A percentile compares a stretch with the other conserved stretches of the same genome.
Evolutionary conservation across 768 basidiomycete genomes (phyloP).

Genomic region (Pulveroboletus sp.): DNA sequence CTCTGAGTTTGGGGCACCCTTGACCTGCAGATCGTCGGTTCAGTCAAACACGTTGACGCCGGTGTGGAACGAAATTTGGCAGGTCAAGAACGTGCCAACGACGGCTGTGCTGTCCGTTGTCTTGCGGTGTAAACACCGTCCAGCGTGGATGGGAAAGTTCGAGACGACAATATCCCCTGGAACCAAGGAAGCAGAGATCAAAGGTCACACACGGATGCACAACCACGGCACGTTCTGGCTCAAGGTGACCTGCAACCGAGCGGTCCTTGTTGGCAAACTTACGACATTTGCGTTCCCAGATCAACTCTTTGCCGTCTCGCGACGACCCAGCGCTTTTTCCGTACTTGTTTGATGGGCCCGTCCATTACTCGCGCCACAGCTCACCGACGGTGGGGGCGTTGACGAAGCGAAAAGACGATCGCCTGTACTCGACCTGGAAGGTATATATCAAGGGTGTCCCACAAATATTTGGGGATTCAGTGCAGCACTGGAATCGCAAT

Average conservation of each 20-base stretch:
- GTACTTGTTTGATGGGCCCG: constrained; percentile 70
- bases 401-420: constrained; percentile 54
- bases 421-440: constrained; percentile 80
- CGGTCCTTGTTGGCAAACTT: neutral
- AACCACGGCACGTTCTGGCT: constrained; percentile 63
- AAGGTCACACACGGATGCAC: constrained; percentile 45
- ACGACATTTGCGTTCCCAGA: constrained; percentile 27
- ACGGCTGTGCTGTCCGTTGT: constrained; percentile 56
- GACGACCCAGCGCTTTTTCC: constrained; percentile 38
- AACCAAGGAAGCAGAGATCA: constrained; percentile 60
- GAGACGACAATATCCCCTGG: constrained; percentile 50
- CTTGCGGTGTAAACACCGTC: constrained; percentile 67
- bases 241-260: constrained; percentile 38
- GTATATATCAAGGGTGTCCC: constrained; percentile 56
- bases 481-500: constrained; percentile 62
- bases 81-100: constrained; percentile 64
- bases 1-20: neutral
- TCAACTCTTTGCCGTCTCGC: constrained; percentile 49
- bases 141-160: constrained; percentile 51
- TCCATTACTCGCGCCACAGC: constrained; percentile 65
- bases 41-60: constrained; percentile 52
- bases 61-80: constrained; percentile 76
- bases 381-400: constrained; percentile 66
- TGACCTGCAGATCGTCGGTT: constrained; percentile 54
- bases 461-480: constrained; percentile 51